Conservation (phyloP, 2,329 filamentous ascomycete species). For the Botrytis deweyae region DNA sequence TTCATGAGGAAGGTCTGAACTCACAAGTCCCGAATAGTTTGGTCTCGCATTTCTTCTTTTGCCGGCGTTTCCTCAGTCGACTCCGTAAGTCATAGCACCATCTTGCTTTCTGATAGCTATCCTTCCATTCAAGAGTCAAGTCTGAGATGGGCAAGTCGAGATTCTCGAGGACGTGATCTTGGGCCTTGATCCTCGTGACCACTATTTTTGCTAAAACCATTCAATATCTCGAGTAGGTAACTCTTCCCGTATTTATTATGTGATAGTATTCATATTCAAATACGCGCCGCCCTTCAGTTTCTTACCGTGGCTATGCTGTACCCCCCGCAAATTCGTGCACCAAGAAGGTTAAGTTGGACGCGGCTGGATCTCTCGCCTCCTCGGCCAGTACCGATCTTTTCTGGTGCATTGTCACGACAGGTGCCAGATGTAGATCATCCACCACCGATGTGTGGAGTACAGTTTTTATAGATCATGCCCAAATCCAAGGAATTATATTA, state of each 20-base stretch:
- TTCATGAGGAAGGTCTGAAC: conserved; percentile 7
- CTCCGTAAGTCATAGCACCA: not conserved
- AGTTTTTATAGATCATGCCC: not conserved
- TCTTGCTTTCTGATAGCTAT: not conserved
- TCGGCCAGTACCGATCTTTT: not conserved
- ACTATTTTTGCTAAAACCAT: not conserved
- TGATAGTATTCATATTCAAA: not conserved
- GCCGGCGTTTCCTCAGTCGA: not conserved
- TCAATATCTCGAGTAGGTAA: not conserved
- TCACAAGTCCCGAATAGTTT: not conserved
- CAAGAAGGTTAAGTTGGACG: not conserved
- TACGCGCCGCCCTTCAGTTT: not conserved
- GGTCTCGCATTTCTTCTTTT: not conserved
- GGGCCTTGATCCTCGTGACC: not conserved
- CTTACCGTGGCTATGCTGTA: conserved; percentile 1
- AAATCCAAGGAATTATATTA: not conserved
- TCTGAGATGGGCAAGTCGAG: not conserved
- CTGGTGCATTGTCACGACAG: not conserved
- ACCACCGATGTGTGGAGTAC: not conserved
- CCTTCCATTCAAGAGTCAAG: not conserved
- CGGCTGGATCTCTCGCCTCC: conserved; percentile 4
- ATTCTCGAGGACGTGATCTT: not conserved
- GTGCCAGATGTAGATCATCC: conserved; percentile 12
- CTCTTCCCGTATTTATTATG: not conserved
- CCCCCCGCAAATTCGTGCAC: conserved; percentile 2